These are phyloP conservation scores for Trifolium subterraneum DNA, from an alignment of 306 rosid species.

Conservation along the genomic window DNA sequence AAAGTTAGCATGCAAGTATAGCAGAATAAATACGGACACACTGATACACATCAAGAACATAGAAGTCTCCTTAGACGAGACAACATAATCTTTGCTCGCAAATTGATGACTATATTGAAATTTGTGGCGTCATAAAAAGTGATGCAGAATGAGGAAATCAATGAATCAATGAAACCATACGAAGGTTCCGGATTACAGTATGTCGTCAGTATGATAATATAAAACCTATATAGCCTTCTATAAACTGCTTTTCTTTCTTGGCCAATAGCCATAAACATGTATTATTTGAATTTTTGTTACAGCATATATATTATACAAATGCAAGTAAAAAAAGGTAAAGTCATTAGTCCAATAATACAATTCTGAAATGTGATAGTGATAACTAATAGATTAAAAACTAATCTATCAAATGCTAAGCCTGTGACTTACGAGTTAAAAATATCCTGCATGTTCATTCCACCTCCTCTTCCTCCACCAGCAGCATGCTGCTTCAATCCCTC, in stretches of 20 bases:
- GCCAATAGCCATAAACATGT: neutral
- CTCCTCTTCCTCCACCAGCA: conserved; percentile 86
- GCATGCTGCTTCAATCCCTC: conserved; percentile 99
- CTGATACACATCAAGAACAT: neutral
- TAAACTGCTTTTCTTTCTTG: neutral
- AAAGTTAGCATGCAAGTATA: neutral
- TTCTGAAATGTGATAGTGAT: neutral
- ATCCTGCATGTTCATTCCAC: conserved; percentile 94
- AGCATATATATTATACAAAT: conserved; percentile 8
- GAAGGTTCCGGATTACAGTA: conserved; percentile 11
- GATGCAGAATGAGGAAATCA: conserved; percentile 8
- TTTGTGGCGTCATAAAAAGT: neutral
- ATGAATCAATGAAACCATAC: conserved; percentile 19
- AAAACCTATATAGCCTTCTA: conserved; percentile 10
- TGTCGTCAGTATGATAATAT: neutral
- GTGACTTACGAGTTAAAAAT: conserved; percentile 77
- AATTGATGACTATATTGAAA: conserved; percentile 24
- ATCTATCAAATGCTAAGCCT: conserved; percentile 2
- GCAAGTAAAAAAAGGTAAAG: neutral
- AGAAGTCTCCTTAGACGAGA: conserved; percentile 2
- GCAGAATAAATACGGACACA: conserved; percentile 21
- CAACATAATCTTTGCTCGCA: neutral
- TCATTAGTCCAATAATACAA: neutral
- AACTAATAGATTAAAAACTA: neutral
- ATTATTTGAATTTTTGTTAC: neutral